Evolutionary conservation across 2,329 filamentous ascomycete species (phyloP).

Genomic region (Penicillium italicum): DNA sequence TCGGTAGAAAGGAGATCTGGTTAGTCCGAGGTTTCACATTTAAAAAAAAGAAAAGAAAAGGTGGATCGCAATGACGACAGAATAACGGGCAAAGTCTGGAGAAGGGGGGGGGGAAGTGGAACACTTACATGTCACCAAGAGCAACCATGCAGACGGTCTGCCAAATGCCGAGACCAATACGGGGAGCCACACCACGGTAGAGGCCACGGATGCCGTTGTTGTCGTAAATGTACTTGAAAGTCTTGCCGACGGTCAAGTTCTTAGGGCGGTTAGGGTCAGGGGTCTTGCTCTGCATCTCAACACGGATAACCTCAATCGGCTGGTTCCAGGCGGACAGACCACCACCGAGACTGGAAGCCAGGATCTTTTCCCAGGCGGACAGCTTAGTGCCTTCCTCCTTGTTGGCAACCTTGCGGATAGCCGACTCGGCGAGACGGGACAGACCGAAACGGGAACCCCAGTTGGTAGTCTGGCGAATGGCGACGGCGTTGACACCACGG

Average conservation of each 20-base stretch:
- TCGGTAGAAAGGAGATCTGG: conserved; percentile 21
- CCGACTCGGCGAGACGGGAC: conserved; percentile 82
- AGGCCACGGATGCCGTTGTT: conserved; percentile 86
- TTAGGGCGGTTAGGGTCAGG: conserved; percentile 96
- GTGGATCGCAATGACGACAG: not conserved
- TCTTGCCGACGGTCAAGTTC: conserved; percentile 95
- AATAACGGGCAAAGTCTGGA: not conserved
- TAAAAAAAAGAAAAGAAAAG: too few relatives aligned
- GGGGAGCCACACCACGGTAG: conserved; percentile 91
- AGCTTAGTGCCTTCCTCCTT: conserved; percentile 81
- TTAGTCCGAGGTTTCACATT: conserved; percentile 34
- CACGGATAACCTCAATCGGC: conserved; percentile 98
- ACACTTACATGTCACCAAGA: conserved; percentile 87
- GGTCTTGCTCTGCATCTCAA: conserved; percentile 99
- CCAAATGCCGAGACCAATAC: conserved; percentile 95
- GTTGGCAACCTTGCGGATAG: conserved; percentile 72
- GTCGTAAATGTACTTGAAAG: conserved; percentile 78
- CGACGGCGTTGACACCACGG: conserved; percentile 96
- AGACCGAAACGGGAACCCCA: conserved; percentile 97
- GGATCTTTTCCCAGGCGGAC: conserved; percentile 76
- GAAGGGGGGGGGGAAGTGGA: not conserved
- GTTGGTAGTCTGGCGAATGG: conserved; percentile 98
- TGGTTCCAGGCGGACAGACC: conserved; percentile 98
- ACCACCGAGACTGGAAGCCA: conserved; percentile 82
- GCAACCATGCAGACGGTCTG: conserved; percentile 99